Evolutionary conservation across 2,329 filamentous ascomycete genomes (phyloP).

Genomic region (Neurospora crassa): DNA sequence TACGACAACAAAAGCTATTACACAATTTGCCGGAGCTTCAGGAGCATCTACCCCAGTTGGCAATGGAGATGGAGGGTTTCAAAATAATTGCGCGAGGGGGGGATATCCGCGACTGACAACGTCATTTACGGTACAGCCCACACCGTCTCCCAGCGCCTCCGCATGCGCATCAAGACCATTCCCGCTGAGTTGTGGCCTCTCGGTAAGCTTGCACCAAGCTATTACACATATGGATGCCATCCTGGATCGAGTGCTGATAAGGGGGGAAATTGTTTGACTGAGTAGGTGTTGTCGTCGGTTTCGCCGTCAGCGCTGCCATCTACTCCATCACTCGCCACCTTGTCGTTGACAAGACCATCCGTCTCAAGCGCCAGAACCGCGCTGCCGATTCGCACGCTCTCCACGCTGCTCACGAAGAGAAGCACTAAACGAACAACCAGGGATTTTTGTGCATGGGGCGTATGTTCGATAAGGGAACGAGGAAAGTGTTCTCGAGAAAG

Average conservation of each 20-base stretch:
- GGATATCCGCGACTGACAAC: conserved; percentile 14
- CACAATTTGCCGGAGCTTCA: not conserved
- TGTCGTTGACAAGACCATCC: conserved; percentile 81
- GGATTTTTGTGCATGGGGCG: conserved; percentile 10
- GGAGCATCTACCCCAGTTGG: not conserved
- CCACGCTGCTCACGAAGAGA: conserved; percentile 22
- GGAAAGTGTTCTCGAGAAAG: conserved; percentile 1
- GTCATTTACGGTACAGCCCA: conserved; percentile 55
- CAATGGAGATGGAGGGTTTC: not conserved
- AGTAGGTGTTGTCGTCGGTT: conserved; percentile 75
- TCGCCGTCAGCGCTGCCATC: conserved; percentile 68
- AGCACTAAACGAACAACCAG: conserved; percentile 9
- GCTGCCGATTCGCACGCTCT: conserved; percentile 30
- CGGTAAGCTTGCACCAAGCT: conserved; percentile 47
- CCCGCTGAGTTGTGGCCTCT: conserved; percentile 92
- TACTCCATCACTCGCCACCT: conserved; percentile 83
- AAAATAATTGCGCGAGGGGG: not conserved
- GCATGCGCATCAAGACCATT: conserved; percentile 74
- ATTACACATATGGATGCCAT: conserved; percentile 16
- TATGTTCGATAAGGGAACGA: conserved; percentile 7
- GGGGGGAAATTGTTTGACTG: not conserved
- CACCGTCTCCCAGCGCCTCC: conserved; percentile 87
- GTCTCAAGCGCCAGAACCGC: conserved; percentile 64
- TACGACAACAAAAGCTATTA: not conserved
- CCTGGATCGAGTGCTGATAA: not conserved